Percentiles rank a stretch among this genome's conserved stretches.
Evolutionary conservation across 192 early-diverging fungal genomes (phyloP).

Genomic region (Chytriomyces confervae): DNA sequence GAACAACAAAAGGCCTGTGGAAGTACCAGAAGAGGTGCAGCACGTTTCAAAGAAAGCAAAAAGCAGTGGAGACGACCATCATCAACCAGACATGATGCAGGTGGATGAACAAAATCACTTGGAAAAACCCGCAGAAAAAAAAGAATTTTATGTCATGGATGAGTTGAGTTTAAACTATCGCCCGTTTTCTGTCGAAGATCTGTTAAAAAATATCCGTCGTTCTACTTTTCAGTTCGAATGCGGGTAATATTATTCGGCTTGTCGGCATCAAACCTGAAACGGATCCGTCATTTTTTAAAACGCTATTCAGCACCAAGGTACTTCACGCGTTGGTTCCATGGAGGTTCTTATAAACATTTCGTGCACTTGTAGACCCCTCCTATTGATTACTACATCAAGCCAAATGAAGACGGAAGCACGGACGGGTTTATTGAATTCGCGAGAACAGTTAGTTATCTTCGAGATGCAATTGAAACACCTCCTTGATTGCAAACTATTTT

Average conservation of each 20-base stretch:
- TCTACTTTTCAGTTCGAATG: conserved; percentile 34
- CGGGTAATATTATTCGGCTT: conserved; percentile 40
- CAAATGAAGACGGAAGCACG: conserved; percentile 45
- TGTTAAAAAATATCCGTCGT: background rate
- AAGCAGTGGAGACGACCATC: too few species aligned
- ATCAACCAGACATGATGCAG: background rate
- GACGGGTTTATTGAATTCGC: conserved; percentile 56
- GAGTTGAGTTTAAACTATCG: conserved; percentile 33
- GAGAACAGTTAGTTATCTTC: conserved; percentile 40
- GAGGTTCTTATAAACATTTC: background rate
- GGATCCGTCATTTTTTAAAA: conserved; percentile 28
- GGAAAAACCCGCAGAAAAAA: background rate
- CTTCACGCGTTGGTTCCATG: background rate
- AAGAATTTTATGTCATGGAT: conserved; percentile 27
- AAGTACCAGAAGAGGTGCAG: background rate
- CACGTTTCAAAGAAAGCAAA: too few species aligned
- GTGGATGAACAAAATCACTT: background rate
- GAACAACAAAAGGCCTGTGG: background rate
- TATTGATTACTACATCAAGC: conserved; percentile 51
- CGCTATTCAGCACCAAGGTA: conserved; percentile 27
- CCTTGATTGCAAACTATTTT: background rate
- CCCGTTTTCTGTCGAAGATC: background rate
- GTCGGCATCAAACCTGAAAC: conserved; percentile 24
- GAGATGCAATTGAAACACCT: background rate
- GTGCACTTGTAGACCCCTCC: conserved; percentile 39